These are phyloP conservation scores for Yamadazyma epiphylla DNA, from an alignment of 1,139 yeast genomes.

Conservation along the genomic window DNA sequence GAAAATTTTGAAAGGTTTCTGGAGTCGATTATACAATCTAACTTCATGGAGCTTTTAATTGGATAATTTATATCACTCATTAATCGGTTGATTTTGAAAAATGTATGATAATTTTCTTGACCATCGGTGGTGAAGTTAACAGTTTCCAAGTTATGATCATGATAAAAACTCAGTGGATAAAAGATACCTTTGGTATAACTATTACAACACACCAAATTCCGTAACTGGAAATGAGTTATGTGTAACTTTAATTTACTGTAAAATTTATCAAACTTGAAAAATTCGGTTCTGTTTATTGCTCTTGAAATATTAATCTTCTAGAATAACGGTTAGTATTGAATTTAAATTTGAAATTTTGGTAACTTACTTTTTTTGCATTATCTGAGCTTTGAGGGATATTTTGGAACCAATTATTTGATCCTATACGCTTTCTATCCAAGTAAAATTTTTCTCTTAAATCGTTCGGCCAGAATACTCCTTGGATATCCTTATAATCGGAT, in stretches of 20 bases:
- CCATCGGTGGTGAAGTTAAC: constrained; percentile 14
- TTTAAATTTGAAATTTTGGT: background rate
- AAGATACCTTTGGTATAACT: constrained; percentile 33
- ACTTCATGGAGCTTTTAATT: constrained; percentile 23
- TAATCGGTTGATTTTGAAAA: constrained; percentile 35
- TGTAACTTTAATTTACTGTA: constrained; percentile 44
- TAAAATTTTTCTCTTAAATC: constrained; percentile 29
- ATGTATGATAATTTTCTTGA: constrained; percentile 26
- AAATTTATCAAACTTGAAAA: constrained; percentile 38
- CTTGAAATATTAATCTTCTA: constrained; percentile 23
- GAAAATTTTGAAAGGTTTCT: constrained; percentile 25
- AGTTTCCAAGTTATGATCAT: constrained; percentile 26
- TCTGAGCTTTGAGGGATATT: constrained; percentile 34
- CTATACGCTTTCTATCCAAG: constrained; percentile 32
- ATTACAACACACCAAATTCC: constrained; percentile 47
- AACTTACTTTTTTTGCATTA: constrained; percentile 31
- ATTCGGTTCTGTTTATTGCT: constrained; percentile 24
- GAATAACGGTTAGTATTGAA: constrained; percentile 16
- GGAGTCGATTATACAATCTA: constrained; percentile 39
- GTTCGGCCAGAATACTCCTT: constrained; percentile 37
- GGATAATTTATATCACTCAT: constrained; percentile 16
- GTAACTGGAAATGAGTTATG: constrained; percentile 54
- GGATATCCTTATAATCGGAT: constrained; percentile 19
- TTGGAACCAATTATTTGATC: constrained; percentile 35
- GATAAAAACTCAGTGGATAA: constrained; percentile 39